Percentiles rank a stretch among this genome's conserved stretches.
Conservation (phyloP, 331 rosid species). For the Rosa hybrid region DNA sequence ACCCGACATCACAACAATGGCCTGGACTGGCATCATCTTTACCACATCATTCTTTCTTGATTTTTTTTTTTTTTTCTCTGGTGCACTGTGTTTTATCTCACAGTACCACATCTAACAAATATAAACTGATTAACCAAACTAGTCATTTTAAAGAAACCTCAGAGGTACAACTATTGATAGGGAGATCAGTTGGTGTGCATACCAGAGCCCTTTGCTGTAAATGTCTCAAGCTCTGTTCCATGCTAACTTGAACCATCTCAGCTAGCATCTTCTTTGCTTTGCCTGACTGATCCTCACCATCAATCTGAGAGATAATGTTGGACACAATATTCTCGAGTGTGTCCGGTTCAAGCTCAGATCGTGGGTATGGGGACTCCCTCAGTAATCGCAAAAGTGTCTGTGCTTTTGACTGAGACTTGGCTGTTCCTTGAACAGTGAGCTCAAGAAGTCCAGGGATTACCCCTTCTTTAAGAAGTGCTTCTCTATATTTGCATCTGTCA, state of each 20-base stretch:
- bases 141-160: constrained; percentile 47
- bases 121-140: constrained; percentile 18
- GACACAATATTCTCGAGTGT: constrained; percentile 90
- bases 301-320: constrained; percentile 76
- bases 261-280: constrained; percentile 89
- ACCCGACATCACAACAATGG: constrained; percentile 65
- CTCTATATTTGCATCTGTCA: constrained; percentile 76
- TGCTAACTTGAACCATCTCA: constrained; percentile 94
- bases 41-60: constrained; percentile 29
- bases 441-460: constrained; percentile 95
- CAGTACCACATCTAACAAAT: constrained; percentile 32
- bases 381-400: constrained; percentile 57
- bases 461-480: constrained; percentile 78
- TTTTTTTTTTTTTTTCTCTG: not conserved
- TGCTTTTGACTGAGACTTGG: constrained; percentile 69
- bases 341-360: constrained; percentile 70
- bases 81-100: constrained; percentile 38
- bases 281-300: constrained; percentile 68
- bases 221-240: constrained; percentile 91
- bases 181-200: constrained; percentile 67
- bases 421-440: constrained; percentile 88
- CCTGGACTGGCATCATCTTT: constrained; percentile 91
- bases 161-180: constrained; percentile 56
- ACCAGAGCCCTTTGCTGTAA: constrained; percentile 83
- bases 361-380: constrained; percentile 71